Conservation (phyloP, 768 basidiomycete species). For the Hortiboletus flavorubellus region DNA sequence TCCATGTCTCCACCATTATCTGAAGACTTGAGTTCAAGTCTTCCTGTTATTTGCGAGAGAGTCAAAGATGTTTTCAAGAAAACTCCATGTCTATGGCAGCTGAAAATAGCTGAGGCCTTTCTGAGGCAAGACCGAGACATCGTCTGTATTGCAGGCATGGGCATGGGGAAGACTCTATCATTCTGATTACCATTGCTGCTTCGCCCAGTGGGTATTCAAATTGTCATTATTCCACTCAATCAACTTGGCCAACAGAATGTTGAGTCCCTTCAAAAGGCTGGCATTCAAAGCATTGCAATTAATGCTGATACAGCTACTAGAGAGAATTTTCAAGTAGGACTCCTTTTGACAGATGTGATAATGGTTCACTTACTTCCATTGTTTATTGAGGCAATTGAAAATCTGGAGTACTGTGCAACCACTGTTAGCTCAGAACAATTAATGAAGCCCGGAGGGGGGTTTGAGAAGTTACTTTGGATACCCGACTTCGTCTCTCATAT, state of each 20-base stretch:
- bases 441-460: not conserved
- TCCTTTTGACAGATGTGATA: no score
- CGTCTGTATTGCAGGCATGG: not conserved
- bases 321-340: not conserved
- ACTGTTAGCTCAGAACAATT: not conserved
- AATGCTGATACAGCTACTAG: not conserved
- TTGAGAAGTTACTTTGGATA: not conserved
- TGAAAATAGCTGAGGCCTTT: not conserved
- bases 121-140: not conserved
- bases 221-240: not conserved
- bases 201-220: not conserved
- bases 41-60: not conserved
- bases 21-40: no score
- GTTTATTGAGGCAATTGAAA: no score
- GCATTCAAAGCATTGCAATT: not conserved
- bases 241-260: not conserved
- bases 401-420: no score
- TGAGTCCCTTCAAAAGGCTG: not conserved
- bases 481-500: not conserved
- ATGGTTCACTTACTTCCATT: no score
- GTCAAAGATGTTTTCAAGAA: not conserved
- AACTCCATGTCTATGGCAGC: not conserved
- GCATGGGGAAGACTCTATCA: not conserved
- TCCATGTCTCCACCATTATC: no score
- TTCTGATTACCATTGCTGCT: not conserved